A percentile compares a stretch with the other conserved stretches of the same genome.
phyloP scores from a whole-genome alignment of 2,329 filamentous ascomycete species.

The Curvularia sp. region DNA sequence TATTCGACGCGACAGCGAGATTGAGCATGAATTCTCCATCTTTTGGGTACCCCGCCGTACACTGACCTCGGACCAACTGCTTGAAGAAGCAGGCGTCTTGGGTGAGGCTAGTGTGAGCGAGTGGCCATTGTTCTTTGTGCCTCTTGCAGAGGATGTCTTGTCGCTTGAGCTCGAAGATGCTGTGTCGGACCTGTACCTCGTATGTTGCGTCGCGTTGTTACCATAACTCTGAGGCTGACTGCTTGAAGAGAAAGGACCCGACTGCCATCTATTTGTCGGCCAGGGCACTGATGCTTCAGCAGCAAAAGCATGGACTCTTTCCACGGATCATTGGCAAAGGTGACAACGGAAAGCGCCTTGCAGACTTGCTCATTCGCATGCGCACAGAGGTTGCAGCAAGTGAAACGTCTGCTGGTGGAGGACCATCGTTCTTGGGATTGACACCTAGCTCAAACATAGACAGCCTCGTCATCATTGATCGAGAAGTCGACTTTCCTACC shows the following conservation, averaged over 20 bases:
- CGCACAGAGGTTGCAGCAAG: constrained; percentile 85
- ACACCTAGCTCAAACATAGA: constrained; percentile 88
- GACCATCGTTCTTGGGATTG: constrained; percentile 67
- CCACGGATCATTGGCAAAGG: constrained; percentile 95
- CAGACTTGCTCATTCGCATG: constrained; percentile 88
- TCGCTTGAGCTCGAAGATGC: constrained; percentile 89
- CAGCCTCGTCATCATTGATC: constrained; percentile 91
- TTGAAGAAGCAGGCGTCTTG: constrained; percentile 91
- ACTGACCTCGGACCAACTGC: constrained; percentile 84
- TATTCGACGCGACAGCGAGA: constrained; percentile 84
- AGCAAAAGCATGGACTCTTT: constrained; percentile 90
- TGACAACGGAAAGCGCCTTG: constrained; percentile 87
- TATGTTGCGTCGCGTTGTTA: constrained; percentile 47
- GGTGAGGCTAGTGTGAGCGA: constrained; percentile 91
- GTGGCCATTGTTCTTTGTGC: constrained; percentile 87
- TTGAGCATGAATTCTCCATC: constrained; percentile 94
- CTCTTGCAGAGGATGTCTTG: constrained; percentile 87
- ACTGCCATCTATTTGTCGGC: constrained; percentile 89
- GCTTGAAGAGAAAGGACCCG: constrained; percentile 75
- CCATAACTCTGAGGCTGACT: constrained; percentile 30
- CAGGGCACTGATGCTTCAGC: constrained; percentile 91
- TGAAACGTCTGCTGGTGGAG: constrained; percentile 69
- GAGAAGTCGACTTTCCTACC: constrained; percentile 92
- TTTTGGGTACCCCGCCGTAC: constrained; percentile 96
- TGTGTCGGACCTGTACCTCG: constrained; percentile 85